A percentile compares a stretch with the other conserved stretches of the same genome.
These are phyloP conservation scores for Fusarium nygamai DNA, from an alignment of 2,329 filamentous ascomycete species.

Conservation along the genomic window DNA sequence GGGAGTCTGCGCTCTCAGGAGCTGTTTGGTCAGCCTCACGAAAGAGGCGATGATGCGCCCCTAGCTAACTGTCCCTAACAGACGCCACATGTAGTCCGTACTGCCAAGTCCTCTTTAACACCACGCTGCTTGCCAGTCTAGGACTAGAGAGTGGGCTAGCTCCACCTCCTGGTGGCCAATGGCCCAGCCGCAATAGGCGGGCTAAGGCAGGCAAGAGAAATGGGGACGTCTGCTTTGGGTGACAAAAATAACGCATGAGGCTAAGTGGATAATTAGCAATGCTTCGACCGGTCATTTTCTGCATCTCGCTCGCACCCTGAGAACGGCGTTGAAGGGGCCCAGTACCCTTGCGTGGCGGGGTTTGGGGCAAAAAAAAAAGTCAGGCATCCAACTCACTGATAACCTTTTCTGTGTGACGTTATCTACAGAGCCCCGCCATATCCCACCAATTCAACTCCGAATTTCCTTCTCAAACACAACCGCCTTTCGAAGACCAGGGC, in stretches of 20 bases:
- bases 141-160: background rate
- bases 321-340: background rate
- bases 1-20: constrained; percentile 4
- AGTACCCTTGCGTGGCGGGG: constrained; percentile 34
- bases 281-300: background rate
- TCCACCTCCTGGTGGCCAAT: background rate
- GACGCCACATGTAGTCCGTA: background rate
- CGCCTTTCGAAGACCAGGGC: background rate
- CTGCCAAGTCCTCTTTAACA: constrained; percentile 2
- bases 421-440: constrained; percentile 43
- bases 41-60: constrained; percentile 25
- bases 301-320: background rate
- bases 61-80: background rate
- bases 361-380: constrained; percentile 38
- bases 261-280: background rate
- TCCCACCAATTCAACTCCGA: constrained; percentile 39
- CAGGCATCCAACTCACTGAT: constrained; percentile 36
- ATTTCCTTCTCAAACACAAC: constrained; percentile 37
- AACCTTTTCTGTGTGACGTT: constrained; percentile 42
- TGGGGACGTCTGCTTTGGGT: background rate
- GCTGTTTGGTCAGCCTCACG: constrained; percentile 32
- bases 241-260: background rate
- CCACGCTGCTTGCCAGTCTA: background rate
- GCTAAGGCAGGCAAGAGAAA: background rate
- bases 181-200: constrained; percentile 10